A percentile compares a stretch with the other conserved stretches of the same genome.
Conservation (phyloP, 371 early-diverging fungal genomes). For the Circinella umbellata region DNA sequence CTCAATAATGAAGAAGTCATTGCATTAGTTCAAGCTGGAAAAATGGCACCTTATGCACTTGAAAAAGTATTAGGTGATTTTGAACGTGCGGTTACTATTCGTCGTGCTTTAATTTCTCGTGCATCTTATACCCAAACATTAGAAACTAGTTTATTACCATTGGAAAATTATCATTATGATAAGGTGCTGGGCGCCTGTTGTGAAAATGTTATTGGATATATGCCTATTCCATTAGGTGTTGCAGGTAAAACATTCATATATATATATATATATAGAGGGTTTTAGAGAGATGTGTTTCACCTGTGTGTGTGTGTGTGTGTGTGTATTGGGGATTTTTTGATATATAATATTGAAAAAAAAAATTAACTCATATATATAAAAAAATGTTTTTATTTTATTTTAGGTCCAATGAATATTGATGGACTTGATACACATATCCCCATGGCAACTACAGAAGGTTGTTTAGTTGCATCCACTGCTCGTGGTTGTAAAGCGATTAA, state of each 20-base stretch:
- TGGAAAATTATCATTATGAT: conserved; percentile 86
- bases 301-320: too few relatives aligned
- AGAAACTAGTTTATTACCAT: conserved; percentile 72
- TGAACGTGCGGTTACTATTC: conserved; percentile 83
- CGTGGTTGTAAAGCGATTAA: conserved; percentile 96
- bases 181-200: conserved; percentile 93
- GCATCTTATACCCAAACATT: conserved; percentile 66
- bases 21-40: conserved; percentile 71
- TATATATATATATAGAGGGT: not conserved
- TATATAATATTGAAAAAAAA: too few relatives aligned
- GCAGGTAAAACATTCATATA: conserved; percentile 47
- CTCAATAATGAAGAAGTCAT: conserved; percentile 79
- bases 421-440: conserved; percentile 83
- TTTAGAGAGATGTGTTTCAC: not conserved
- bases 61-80: conserved; percentile 82
- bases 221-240: conserved; percentile 93
- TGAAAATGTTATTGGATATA: conserved; percentile 95
- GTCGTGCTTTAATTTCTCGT: conserved; percentile 77
- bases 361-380: too few relatives aligned
- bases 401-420: conserved; percentile 80
- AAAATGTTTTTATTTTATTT: not conserved
- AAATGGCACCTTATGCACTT: conserved; percentile 81
- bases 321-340: too few relatives aligned
- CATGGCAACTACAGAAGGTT: conserved; percentile 97
- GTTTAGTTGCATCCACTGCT: conserved; percentile 90